Evolutionary conservation across 1,284 basidiomycete species (phyloP), one percentile per base, ranked within the genome.

Genomic region (Trichosporon sp.): DNA sequence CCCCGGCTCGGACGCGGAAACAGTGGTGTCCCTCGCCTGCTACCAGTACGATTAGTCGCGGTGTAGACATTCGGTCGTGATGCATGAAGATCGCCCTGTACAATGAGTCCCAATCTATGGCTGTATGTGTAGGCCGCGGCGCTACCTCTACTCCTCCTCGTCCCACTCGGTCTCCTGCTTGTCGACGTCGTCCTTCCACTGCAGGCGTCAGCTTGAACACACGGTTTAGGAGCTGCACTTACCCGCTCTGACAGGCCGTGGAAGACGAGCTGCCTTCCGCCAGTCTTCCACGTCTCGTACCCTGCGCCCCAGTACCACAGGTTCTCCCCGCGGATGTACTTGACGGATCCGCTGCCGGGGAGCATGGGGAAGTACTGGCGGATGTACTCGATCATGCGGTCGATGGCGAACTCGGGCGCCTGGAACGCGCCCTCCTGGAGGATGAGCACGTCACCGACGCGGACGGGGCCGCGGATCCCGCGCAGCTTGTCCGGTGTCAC

Each of bases 391-490:
- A 73, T 42, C 38, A 68, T 44, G 7, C 31, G 32, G 25, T 32
- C 31, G 18, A 67, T 64, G 2, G 68, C 72, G 4, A 11, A 12
- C 9, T 65, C 56, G 11, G 72, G 72, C 11, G 72, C 72, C 12
- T 51, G 51, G 27, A 70, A 53, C 2, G 72, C 70, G 4, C 56
- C 68, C 25, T 70, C 70, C 35, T 69, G 72, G n/a, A 73, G 63
- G 63, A 73, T 71, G 75, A 80, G 29, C n/a, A 80, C 75, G 60
- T 80, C 79, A 23, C 79, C 79, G 6, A 80, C 66, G 29, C 75
- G 68, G 3, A 77, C 73, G 0, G 77, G 76, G 1, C 73, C 72
- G 1, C 64, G 53, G 9, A 77, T 66, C 21, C 66, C 56, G 1
- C 73, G 69, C 15, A 80, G 67, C 34, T 77, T 65, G 2, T 69